phyloP scores from a whole-genome alignment of 1,284 basidiomycete genomes.

The Filobasidium uniguttulatum region DNA sequence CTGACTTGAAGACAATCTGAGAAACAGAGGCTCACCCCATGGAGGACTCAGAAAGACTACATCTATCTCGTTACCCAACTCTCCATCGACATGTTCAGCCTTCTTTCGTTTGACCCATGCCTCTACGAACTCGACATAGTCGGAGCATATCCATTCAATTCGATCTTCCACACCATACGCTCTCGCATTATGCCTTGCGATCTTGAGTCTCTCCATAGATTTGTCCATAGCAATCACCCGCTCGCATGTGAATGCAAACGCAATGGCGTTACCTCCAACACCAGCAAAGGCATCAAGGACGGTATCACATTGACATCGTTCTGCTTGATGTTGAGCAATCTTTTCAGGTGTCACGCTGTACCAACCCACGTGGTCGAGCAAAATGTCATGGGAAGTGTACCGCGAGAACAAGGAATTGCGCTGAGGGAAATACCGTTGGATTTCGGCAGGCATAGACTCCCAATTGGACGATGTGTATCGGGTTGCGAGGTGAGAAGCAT shows the following conservation, averaged over 20 bases:
- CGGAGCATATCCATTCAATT: constrained; percentile 83
- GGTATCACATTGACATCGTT: constrained; percentile 67
- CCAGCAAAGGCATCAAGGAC: constrained; percentile 80
- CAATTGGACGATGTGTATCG: constrained; percentile 46
- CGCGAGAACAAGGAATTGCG: constrained; percentile 64
- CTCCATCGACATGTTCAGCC: constrained; percentile 19
- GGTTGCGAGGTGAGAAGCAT: constrained; percentile 56
- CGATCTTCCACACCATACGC: constrained; percentile 87
- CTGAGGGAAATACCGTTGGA: constrained; percentile 76
- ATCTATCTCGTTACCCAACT: constrained; percentile 49
- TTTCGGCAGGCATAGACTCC: constrained; percentile 54
- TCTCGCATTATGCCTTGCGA: constrained; percentile 80
- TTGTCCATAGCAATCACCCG: constrained; percentile 85
- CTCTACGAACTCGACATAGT: constrained; percentile 66
- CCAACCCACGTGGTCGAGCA: constrained; percentile 64
- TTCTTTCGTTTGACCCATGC: constrained; percentile 39
- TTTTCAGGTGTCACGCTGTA: constrained; percentile 90
- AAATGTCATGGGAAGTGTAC: constrained; percentile 48
- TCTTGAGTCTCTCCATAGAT: constrained; percentile 62
- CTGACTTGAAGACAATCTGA: not conserved
- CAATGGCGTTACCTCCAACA: constrained; percentile 93
- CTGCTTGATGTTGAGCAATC: constrained; percentile 81
- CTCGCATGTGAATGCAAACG: constrained; percentile 89
- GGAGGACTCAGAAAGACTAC: constrained; percentile 85
- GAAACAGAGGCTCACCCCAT: constrained; percentile 59